Evolutionary conservation across 2,329 filamentous ascomycete species (phyloP).

Genomic region (Pseudogymnoascus sp.): DNA sequence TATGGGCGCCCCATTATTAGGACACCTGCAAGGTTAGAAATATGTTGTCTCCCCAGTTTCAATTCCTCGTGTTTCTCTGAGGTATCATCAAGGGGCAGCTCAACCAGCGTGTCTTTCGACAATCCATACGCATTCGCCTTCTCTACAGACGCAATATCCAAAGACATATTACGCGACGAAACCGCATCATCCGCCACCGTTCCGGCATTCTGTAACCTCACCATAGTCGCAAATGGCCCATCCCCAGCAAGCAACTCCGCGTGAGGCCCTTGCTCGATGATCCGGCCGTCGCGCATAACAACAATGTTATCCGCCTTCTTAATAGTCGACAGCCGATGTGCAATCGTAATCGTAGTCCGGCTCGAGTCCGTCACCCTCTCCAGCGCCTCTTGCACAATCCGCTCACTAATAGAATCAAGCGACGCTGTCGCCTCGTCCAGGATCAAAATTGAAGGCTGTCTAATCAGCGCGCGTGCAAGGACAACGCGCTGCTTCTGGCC

Average conservation of each 20-base stretch:
- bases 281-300: constrained; percentile 33
- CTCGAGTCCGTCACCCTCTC: constrained; percentile 24
- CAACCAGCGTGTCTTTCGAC: constrained; percentile 12
- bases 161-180: constrained; percentile 5
- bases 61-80: constrained; percentile 28
- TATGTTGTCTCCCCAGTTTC: constrained; percentile 19
- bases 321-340: constrained; percentile 37
- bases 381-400: constrained; percentile 42
- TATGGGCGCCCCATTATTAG: constrained; percentile 32
- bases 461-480: constrained; percentile 50
- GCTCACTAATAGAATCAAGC: constrained; percentile 52
- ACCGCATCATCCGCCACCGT: constrained; percentile 28
- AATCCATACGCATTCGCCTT: constrained; percentile 16
- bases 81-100: constrained; percentile 37
- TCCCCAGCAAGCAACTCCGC: constrained; percentile 22
- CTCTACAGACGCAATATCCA: background rate
- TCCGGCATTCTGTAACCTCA: constrained; percentile 13
- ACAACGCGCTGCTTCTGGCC: constrained; percentile 54
- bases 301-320: constrained; percentile 35
- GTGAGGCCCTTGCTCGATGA: constrained; percentile 36
- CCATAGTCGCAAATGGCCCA: constrained; percentile 25
- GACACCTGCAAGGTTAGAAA: constrained; percentile 17
- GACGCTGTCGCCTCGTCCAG: constrained; percentile 57
- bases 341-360: constrained; percentile 36
- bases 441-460: constrained; percentile 50